Conservation (phyloP, 2,329 filamentous ascomycete genomes). For the Teratosphaeriaceae sp. region DNA sequence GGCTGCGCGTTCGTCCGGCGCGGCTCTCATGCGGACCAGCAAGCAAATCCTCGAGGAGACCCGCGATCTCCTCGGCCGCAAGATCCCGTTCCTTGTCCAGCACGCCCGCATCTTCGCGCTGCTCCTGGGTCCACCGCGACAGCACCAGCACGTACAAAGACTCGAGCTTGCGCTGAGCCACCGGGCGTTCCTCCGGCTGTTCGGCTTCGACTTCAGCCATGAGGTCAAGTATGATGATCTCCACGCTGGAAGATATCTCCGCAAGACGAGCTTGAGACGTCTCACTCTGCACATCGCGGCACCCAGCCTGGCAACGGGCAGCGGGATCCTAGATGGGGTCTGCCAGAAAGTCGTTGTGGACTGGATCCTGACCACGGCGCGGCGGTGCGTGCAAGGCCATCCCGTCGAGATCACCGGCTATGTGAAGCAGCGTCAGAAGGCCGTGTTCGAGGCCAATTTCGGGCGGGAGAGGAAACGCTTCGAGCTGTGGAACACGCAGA, state of each 20-base stretch:
- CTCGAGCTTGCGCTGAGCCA: slow-evolving; percentile 19
- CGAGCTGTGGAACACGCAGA: slow-evolving; percentile 11
- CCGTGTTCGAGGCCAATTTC: slow-evolving; percentile 14
- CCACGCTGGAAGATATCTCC: slow-evolving; percentile 3
- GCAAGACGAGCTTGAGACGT: slow-evolving; percentile 11
- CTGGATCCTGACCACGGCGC: slow-evolving; percentile 18
- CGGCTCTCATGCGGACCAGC: slow-evolving; percentile 13
- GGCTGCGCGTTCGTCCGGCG: slow-evolving; percentile 1
- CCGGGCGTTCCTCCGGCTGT: slow-evolving; percentile 17
- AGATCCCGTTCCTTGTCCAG: slow-evolving; percentile 15
- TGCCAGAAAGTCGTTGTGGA: slow-evolving; percentile 20
- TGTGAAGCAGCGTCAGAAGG: slow-evolving; percentile 19
- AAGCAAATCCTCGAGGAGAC: slow-evolving; percentile 17
- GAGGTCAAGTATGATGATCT: not conserved
- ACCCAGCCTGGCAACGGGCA: slow-evolving; percentile 4
- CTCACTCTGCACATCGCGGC: slow-evolving; percentile 13
- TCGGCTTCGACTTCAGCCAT: slow-evolving; percentile 13
- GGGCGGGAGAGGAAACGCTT: slow-evolving; percentile 9
- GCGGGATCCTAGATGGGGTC: slow-evolving; percentile 3
- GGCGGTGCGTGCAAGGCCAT: slow-evolving; percentile 18
- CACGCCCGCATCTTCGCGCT: slow-evolving; percentile 8
- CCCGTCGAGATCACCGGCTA: slow-evolving; percentile 20
- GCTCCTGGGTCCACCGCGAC: slow-evolving; percentile 9
- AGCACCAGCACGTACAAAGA: slow-evolving; percentile 11
- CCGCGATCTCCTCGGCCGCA: slow-evolving; percentile 14